Percentiles rank a stretch among this genome's conserved stretches.
These are phyloP conservation scores for Clarkia xantiana DNA, from an alignment of 345 rosid genomes.

Conservation along the genomic window DNA sequence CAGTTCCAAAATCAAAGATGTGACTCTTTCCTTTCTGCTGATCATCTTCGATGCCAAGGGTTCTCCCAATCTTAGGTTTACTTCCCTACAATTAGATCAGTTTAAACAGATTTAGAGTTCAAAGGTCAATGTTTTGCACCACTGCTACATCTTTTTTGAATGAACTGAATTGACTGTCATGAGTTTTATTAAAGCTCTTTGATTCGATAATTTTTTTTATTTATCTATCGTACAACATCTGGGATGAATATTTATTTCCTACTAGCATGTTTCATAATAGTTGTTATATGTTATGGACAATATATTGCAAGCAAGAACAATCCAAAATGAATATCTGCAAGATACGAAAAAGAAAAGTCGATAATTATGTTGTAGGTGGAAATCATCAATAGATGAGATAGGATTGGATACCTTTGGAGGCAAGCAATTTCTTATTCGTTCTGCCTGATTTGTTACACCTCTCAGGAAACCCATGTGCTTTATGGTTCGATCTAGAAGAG, in stretches of 20 bases:
- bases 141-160: too few species aligned
- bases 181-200: too few species aligned
- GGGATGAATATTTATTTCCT: too few species aligned
- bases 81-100: slow-evolving; percentile 10
- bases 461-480: slow-evolving; percentile 45
- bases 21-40: slow-evolving; percentile 23
- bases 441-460: slow-evolving; percentile 40
- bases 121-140: too few species aligned
- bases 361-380: too few species aligned
- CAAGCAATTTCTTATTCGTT: slow-evolving; percentile 30
- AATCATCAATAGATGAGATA: background rate
- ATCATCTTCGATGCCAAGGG: slow-evolving; percentile 12
- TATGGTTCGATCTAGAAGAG: slow-evolving; percentile 39
- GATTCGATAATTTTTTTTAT: too few species aligned
- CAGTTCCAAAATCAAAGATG: slow-evolving; percentile 34
- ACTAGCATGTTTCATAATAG: too few species aligned
- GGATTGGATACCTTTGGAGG: slow-evolving; percentile 28
- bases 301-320: background rate
- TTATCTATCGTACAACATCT: too few species aligned
- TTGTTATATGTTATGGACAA: too few species aligned
- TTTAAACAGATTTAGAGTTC: too few species aligned
- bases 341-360: too few species aligned
- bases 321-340: background rate
- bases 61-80: slow-evolving; percentile 14
- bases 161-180: too few species aligned